These are phyloP conservation scores for Iris pallida DNA, from an alignment of 116 monocot genomes.

Conservation along the genomic window DNA sequence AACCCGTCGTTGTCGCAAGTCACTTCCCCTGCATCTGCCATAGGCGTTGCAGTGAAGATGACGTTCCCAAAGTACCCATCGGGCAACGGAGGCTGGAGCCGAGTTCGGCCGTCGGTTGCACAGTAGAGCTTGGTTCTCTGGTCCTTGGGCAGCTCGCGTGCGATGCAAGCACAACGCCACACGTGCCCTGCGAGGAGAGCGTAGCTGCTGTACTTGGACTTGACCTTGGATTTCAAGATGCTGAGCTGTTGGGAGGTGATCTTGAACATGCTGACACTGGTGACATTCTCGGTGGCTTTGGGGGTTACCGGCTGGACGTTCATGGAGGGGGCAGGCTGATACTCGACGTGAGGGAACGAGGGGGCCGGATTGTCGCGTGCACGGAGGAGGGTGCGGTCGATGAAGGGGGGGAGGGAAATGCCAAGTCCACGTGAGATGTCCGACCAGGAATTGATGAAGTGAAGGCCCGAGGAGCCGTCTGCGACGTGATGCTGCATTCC, in stretches of 20 bases:
- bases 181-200: slow-evolving; percentile 63
- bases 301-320: not conserved
- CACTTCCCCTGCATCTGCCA: slow-evolving; percentile 35
- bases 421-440: slow-evolving; percentile 58
- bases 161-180: slow-evolving; percentile 68
- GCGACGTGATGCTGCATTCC: slow-evolving; percentile 94
- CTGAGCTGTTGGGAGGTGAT: slow-evolving; percentile 33
- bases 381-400: slow-evolving; percentile 72
- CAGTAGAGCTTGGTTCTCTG: slow-evolving; percentile 73
- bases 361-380: slow-evolving; percentile 62
- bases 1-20: not conserved
- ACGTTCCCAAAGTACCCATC: slow-evolving; percentile 86
- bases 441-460: slow-evolving; percentile 95
- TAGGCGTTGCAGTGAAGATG: slow-evolving; percentile 68
- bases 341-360: slow-evolving; percentile 72
- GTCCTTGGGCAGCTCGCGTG: slow-evolving; percentile 46
- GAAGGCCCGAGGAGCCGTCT: slow-evolving; percentile 77
- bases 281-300: slow-evolving; percentile 1
- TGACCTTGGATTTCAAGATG: slow-evolving; percentile 37
- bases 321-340: slow-evolving; percentile 68
- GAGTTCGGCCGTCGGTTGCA: slow-evolving; percentile 72
- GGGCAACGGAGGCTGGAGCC: slow-evolving; percentile 59
- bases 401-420: slow-evolving; percentile 51
- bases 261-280: slow-evolving; percentile 46
- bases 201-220: slow-evolving; percentile 40